phyloP scores from a whole-genome alignment of 768 basidiomycete species.

The Tylopilus plumbeoviolaceoides region DNA sequence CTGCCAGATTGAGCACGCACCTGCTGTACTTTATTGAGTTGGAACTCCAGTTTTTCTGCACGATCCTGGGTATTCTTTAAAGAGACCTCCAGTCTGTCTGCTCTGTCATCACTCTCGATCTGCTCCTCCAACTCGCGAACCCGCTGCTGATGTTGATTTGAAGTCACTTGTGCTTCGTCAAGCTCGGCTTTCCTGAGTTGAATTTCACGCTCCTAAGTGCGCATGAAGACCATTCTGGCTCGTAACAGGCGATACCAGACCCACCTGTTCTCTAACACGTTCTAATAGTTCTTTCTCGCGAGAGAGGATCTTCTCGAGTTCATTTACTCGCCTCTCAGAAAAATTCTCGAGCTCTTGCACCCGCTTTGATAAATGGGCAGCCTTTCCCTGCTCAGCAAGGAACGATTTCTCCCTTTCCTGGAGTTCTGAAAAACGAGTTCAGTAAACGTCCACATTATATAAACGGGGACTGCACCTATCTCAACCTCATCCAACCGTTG shows the following conservation, averaged over 20 bases:
- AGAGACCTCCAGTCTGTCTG: slow-evolving; percentile 66
- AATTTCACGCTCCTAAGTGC: slow-evolving; percentile 65
- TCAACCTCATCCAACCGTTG: slow-evolving; percentile 59
- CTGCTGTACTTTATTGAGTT: slow-evolving; percentile 75
- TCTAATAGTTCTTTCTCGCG: slow-evolving; percentile 52
- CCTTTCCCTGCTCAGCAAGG: slow-evolving; percentile 39
- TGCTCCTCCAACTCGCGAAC: slow-evolving; percentile 76
- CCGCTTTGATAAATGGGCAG: slow-evolving; percentile 37
- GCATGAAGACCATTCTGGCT: background rate
- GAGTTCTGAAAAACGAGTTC: slow-evolving; percentile 33
- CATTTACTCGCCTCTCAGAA: slow-evolving; percentile 37
- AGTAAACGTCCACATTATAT: background rate
- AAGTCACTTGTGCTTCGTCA: slow-evolving; percentile 49
- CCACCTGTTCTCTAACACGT: slow-evolving; percentile 30
- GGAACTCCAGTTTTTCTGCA: slow-evolving; percentile 80
- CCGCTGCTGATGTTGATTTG: slow-evolving; percentile 51
- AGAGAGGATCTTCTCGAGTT: slow-evolving; percentile 33
- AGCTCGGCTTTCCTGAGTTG: slow-evolving; percentile 56
- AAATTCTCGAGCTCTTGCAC: slow-evolving; percentile 42
- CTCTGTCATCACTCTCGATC: slow-evolving; percentile 78
- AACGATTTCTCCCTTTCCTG: slow-evolving; percentile 41
- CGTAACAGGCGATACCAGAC: background rate
- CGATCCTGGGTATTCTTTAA: slow-evolving; percentile 78
- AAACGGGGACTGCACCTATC: slow-evolving; percentile 43
- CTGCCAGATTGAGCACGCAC: slow-evolving; percentile 32